These are phyloP conservation scores for Ochromonas danica DNA, from an alignment of 108 stramenopile genomes.

Conservation along the genomic window DNA sequence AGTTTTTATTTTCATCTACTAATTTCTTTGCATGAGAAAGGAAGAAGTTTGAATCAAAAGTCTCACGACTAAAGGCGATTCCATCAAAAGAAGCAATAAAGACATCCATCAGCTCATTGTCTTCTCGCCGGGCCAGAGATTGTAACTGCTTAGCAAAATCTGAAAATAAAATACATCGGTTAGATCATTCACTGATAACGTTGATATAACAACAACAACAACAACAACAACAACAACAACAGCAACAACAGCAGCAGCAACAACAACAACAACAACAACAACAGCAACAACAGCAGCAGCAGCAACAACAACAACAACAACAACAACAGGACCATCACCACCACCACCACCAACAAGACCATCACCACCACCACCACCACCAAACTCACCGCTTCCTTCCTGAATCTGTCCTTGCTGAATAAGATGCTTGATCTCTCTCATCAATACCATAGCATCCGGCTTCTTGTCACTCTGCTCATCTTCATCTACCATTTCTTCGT, in stretches of 20 bases:
- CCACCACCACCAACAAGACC: too few species aligned
- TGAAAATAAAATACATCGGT: background rate
- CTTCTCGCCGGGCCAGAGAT: constrained; percentile 1
- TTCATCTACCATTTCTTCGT: background rate
- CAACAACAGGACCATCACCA: background rate
- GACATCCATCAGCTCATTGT: constrained; percentile 12
- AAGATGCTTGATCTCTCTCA: background rate
- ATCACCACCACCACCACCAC: too few species aligned
- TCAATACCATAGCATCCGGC: background rate
- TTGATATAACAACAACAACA: too few species aligned
- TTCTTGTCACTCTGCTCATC: background rate
- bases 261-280: too few species aligned
- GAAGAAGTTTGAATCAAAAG: constrained; percentile 27
- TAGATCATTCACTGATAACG: background rate
- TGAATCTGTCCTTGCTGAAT: constrained; percentile 17
- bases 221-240: too few species aligned
- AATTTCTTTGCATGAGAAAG: background rate
- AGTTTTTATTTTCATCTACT: constrained; percentile 8
- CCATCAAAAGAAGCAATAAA: constrained; percentile 29
- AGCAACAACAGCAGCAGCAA: too few species aligned
- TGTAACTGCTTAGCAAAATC: constrained; percentile 21
- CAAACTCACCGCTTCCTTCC: background rate
- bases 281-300: background rate
- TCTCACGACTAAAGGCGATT: background rate
- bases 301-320: constrained; percentile 1